Conservation (phyloP, 2,329 filamentous ascomycete species). For the Hymenoscyphus scutula region DNA sequence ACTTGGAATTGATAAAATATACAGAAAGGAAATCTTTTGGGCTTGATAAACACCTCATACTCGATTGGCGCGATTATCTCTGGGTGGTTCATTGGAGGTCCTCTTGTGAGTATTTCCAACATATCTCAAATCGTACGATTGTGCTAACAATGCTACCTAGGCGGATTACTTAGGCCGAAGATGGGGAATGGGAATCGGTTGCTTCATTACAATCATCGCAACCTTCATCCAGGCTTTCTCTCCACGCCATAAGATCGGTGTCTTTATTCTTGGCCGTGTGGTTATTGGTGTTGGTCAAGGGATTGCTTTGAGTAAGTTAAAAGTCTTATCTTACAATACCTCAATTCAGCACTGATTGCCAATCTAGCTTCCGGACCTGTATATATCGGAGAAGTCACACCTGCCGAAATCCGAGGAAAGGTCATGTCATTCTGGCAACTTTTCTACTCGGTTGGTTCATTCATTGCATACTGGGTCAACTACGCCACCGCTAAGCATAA, state of each 20-base stretch:
- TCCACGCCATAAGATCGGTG: conserved; percentile 57
- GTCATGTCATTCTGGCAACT: conserved; percentile 71
- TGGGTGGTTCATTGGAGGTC: conserved; percentile 68
- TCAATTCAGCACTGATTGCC: too few species aligned
- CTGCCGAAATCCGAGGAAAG: conserved; percentile 61
- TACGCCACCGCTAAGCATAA: conserved; percentile 27
- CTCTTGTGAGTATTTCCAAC: conserved; percentile 32
- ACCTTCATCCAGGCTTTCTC: conserved; percentile 68
- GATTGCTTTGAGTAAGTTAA: conserved; percentile 62
- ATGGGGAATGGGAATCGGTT: conserved; percentile 63
- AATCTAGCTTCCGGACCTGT: conserved; percentile 66
- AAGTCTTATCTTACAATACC: too few species aligned
- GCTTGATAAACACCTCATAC: conserved; percentile 65
- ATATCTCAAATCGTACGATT: neutral
- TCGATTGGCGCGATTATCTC: conserved; percentile 69
- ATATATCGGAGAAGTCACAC: conserved; percentile 68
- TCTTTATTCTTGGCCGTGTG: conserved; percentile 67
- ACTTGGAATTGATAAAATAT: conserved; percentile 27
- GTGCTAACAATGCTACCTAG: conserved; percentile 21
- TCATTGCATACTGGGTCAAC: conserved; percentile 31
- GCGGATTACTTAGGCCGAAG: conserved; percentile 50
- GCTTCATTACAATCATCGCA: conserved; percentile 62
- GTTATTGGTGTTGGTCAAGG: conserved; percentile 70
- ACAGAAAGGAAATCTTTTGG: conserved; percentile 43
- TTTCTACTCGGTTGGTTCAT: conserved; percentile 52